A percentile compares a stretch with the other conserved stretches of the same genome.
phyloP scores from a whole-genome alignment of 1,139 yeast species.

The Candida glucosophila region DNA sequence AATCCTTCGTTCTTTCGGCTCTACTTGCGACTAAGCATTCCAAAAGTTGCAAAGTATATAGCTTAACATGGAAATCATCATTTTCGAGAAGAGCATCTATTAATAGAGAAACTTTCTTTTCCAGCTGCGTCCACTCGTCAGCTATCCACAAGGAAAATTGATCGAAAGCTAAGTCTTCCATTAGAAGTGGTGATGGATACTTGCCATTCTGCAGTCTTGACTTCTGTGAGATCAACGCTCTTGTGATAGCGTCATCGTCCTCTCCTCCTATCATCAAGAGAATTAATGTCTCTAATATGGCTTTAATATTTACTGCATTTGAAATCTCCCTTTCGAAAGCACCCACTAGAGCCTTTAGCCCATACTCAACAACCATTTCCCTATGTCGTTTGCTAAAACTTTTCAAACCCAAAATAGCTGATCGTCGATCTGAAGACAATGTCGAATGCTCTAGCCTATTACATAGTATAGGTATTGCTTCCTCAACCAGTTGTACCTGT shows the following conservation, averaged over 20 bases:
- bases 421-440: constrained; percentile 74
- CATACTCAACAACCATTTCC: constrained; percentile 85
- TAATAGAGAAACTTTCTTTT: constrained; percentile 48
- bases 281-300: constrained; percentile 76
- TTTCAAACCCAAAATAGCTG: constrained; percentile 85
- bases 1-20: constrained; percentile 64
- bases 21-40: constrained; percentile 81
- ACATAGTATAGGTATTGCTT: constrained; percentile 81
- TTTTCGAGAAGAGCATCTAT: constrained; percentile 45
- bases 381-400: constrained; percentile 85
- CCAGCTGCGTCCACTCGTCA: constrained; percentile 77
- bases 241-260: constrained; percentile 46
- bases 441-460: constrained; percentile 83
- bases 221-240: constrained; percentile 68
- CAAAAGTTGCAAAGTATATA: constrained; percentile 76
- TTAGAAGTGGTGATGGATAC: constrained; percentile 70
- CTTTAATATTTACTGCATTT: constrained; percentile 69
- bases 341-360: constrained; percentile 64
- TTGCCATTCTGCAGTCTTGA: constrained; percentile 74
- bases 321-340: constrained; percentile 60
- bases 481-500: constrained; percentile 59
- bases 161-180: constrained; percentile 55
- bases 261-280: constrained; percentile 70
- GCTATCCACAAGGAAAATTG: constrained; percentile 93
- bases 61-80: constrained; percentile 62